These are phyloP conservation scores for Cyclotella choctawhatcheeana DNA, from an alignment of 108 stramenopile genomes.

Conservation along the genomic window DNA sequence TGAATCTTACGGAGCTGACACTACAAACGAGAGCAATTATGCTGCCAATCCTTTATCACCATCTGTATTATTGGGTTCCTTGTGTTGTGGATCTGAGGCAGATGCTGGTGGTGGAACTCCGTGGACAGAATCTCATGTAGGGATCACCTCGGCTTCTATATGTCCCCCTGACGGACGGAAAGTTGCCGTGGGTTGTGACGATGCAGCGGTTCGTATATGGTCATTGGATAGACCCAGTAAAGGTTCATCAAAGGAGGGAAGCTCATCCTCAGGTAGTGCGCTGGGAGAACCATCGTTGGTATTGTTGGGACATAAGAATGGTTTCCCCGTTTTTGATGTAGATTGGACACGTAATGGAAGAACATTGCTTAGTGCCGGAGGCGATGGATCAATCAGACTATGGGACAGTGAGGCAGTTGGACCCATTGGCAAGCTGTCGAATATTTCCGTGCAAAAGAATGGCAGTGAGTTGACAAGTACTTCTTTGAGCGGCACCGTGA, in stretches of 20 bases:
- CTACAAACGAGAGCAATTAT: slow-evolving; percentile 14
- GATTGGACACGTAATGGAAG: slow-evolving; percentile 88
- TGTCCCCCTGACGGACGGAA: slow-evolving; percentile 81
- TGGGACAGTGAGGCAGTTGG: slow-evolving; percentile 90
- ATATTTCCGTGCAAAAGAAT: slow-evolving; percentile 36
- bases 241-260: slow-evolving; percentile 9
- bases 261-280: slow-evolving; percentile 29
- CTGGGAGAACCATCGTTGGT: slow-evolving; percentile 62
- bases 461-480: slow-evolving; percentile 22
- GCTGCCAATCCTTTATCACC: slow-evolving; percentile 72
- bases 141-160: slow-evolving; percentile 76
- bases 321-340: slow-evolving; percentile 89
- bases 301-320: slow-evolving; percentile 89
- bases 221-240: slow-evolving; percentile 39
- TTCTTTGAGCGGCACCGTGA: slow-evolving; percentile 46
- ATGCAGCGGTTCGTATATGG: slow-evolving; percentile 64
- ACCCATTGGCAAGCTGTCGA: slow-evolving; percentile 65
- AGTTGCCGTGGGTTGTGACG: slow-evolving; percentile 87
- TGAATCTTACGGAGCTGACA: slow-evolving; percentile 45
- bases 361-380: slow-evolving; percentile 82
- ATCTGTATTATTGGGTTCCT: slow-evolving; percentile 68
- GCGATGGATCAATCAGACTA: slow-evolving; percentile 83
- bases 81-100: slow-evolving; percentile 56
- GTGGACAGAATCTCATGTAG: slow-evolving; percentile 85
- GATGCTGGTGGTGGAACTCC: slow-evolving; percentile 49